Evolutionary conservation across 352 stramenopile genomes (phyloP).

Genomic region (Phytophthora melonis): DNA sequence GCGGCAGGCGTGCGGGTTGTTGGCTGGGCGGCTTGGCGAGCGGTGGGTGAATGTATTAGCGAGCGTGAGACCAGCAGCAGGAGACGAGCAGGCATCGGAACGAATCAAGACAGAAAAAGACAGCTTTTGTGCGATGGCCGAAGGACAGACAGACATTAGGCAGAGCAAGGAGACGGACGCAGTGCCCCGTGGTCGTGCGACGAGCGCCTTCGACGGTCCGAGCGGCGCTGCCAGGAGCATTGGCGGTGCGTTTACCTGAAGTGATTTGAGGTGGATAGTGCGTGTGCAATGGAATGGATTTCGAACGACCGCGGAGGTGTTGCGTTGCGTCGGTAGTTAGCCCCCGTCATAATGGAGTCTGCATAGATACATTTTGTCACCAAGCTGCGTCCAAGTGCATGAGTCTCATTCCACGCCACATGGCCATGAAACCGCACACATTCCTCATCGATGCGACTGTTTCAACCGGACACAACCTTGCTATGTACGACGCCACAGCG

Average conservation of each 20-base stretch:
- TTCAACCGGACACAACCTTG: constrained; percentile 8
- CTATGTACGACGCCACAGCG: constrained; percentile 12
- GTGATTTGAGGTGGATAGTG: constrained; percentile 44
- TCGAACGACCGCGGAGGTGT: constrained; percentile 24
- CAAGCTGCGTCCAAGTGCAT: constrained; percentile 7
- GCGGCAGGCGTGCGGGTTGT: constrained; percentile 28
- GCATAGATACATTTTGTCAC: constrained; percentile 41
- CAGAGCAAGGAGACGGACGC: constrained; percentile 31
- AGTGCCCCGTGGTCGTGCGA: neutral
- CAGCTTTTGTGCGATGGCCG: constrained; percentile 46
- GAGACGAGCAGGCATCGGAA: constrained; percentile 40
- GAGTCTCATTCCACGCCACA: constrained; percentile 7
- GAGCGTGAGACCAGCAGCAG: constrained; percentile 33
- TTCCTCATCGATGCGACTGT: too few relatives aligned
- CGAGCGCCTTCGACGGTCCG: neutral
- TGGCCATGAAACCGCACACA: neutral
- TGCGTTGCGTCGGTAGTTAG: constrained; percentile 22
- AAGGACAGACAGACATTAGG: constrained; percentile 37
- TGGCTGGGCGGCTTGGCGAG: constrained; percentile 6
- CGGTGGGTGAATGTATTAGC: constrained; percentile 22
- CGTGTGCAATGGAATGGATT: constrained; percentile 55
- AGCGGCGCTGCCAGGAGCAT: constrained; percentile 22
- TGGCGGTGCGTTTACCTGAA: constrained; percentile 36
- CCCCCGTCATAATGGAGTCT: constrained; percentile 5
- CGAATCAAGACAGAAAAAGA: constrained; percentile 43